Conservation (phyloP, 495 filamentous ascomycete genomes). For the Coniosporium apollinis region DNA sequence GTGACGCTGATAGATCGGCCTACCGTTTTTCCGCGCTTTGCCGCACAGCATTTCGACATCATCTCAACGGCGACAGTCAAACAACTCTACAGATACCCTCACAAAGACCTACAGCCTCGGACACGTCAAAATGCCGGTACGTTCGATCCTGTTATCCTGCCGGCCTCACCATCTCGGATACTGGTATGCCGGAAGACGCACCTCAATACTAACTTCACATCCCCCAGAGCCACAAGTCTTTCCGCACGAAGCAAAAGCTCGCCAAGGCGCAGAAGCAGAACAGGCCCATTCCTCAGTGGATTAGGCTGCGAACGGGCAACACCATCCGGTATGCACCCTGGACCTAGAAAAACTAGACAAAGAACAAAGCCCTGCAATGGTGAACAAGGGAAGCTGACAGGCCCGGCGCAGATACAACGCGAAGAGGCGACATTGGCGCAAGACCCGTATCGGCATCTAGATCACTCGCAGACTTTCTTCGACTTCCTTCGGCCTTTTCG, state of each 20-base stretch:
- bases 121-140: no score
- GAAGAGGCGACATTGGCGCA: slow-evolving; percentile 98
- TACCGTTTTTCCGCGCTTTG: no score
- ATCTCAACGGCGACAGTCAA: no score
- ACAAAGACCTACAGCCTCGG: no score
- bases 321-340: slow-evolving; percentile 68
- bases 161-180: no score
- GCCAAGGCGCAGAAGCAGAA: slow-evolving; percentile 99
- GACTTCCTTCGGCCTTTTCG: background rate
- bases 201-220: no score
- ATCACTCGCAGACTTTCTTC: slow-evolving; percentile 20
- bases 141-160: no score
- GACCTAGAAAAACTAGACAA: no score
- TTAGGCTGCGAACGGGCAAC: slow-evolving; percentile 92
- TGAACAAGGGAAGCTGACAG: background rate
- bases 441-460: slow-evolving; percentile 98
- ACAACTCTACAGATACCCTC: no score
- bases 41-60: no score
- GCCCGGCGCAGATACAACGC: slow-evolving; percentile 74
- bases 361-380: background rate
- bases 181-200: no score
- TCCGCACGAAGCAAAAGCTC: slow-evolving; percentile 99
- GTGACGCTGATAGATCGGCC: no score
- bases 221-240: slow-evolving; percentile 98
- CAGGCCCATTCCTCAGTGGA: slow-evolving; percentile 98